Base-by-base conservation (phyloP, 2,329 filamentous ascomycete genomes). In the Ophiostoma perfectum region DNA sequence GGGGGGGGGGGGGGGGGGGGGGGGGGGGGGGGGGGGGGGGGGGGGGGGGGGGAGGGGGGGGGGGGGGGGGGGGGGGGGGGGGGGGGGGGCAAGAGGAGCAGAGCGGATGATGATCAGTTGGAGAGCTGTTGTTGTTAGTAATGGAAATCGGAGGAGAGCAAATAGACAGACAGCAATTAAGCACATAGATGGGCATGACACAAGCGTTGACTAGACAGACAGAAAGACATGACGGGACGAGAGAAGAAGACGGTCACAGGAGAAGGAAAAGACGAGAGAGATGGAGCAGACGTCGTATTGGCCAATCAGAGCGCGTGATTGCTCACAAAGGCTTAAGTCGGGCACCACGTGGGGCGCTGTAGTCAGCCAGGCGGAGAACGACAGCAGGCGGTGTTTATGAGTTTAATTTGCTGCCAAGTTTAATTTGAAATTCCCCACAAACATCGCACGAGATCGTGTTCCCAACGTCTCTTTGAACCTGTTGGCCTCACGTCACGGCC, bases 331-430 rank as follows among this genome's bases (percentile, higher is more conserved):
- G n/a, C 49, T 8, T 44, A 8, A 44, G 9, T 47, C 45, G 14
- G 45, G 49, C 49, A 55, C 49, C 49, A 55, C 49, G 49, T 55
- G 49, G 49, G 49, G 49, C 47, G 47, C 47, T 52, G 47, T 6
- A n/a, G 49, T 6, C 49, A 55, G n/a, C 49, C 49, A 55, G 49
- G 27, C 49, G 49, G 49, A 36, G 49, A 18, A 55, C 18, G 18
- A 55, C 49, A 55, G 49, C 49, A 55, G 49, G n/a, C 8, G n/a
- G n/a, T 27, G 9, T 55, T 55, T 55, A 55, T 3, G n/a, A 55
- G 27, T 55, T 55, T 27, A 55, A 55, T 4, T 27, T 55, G 7
- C 7, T 27, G 49, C 3, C 49, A 55, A 55, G 49, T 55, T 27
- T 55, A 55, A 55, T 11, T 27, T 18, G 8, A 55, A 55, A 55